Conservation (phyloP, 441 rosid genomes). For the Erodium chrysanthum region DNA sequence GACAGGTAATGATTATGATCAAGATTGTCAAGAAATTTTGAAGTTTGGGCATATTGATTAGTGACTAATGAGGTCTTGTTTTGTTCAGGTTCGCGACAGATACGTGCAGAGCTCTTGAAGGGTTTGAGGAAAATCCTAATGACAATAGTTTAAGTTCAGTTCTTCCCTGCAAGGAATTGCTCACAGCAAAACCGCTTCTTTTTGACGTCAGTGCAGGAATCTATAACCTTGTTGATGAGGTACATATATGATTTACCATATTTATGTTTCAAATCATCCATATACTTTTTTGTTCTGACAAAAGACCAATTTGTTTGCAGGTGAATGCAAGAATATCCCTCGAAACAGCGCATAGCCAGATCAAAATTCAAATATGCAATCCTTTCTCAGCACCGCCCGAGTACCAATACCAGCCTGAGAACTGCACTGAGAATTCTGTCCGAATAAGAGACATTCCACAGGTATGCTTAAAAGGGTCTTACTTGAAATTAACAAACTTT, state of each 20-base stretch:
- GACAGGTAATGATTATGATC: conserved; percentile 32
- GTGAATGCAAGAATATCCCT: conserved; percentile 45
- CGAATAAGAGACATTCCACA: conserved; percentile 40
- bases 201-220: conserved; percentile 38
- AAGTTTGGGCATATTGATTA: background rate
- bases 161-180: conserved; percentile 51
- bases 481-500: background rate
- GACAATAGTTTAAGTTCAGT: conserved; percentile 56
- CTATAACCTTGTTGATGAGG: conserved; percentile 45
- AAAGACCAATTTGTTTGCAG: too few species aligned
- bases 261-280: too few species aligned
- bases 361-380: conserved; percentile 37
- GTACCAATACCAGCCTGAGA: conserved; percentile 33
- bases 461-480: conserved; percentile 24
- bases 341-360: conserved; percentile 10
- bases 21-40: background rate
- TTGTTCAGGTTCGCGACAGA: conserved; percentile 46
- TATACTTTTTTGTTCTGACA: too few species aligned
- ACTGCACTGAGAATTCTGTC: conserved; percentile 44
- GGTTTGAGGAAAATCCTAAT: conserved; percentile 43
- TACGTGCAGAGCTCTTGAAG: conserved; percentile 44
- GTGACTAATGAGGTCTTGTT: background rate
- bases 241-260: too few species aligned
- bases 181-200: conserved; percentile 33
- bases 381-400: conserved; percentile 63